phyloP scores from a whole-genome alignment of 2,329 filamentous ascomycete genomes.

The Fusarium irregulare region DNA sequence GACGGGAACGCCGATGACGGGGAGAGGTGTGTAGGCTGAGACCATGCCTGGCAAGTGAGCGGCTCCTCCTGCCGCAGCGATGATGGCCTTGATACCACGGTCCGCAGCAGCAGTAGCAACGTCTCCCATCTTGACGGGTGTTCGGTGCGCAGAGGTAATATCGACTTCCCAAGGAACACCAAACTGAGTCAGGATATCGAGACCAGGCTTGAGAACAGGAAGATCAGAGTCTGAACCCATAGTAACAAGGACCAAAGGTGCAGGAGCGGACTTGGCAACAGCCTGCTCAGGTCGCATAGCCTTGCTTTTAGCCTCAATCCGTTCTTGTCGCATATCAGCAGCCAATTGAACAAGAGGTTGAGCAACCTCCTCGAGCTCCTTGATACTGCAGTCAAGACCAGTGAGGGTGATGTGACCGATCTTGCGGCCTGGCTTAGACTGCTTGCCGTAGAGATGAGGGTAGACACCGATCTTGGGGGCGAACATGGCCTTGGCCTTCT shows the following conservation, averaged over 20 bases:
- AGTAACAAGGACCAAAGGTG: constrained; percentile 77
- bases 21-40: constrained; percentile 75
- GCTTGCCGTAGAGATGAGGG: constrained; percentile 93
- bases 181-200: constrained; percentile 76
- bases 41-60: constrained; percentile 82
- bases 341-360: constrained; percentile 76
- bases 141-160: constrained; percentile 85
- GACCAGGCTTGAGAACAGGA: constrained; percentile 71
- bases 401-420: constrained; percentile 94
- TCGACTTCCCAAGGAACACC: constrained; percentile 76
- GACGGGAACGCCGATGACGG: constrained; percentile 82
- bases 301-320: constrained; percentile 56
- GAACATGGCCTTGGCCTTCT: constrained; percentile 58
- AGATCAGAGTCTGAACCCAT: constrained; percentile 89
- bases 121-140: constrained; percentile 75
- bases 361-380: constrained; percentile 63
- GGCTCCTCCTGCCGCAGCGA: constrained; percentile 80
- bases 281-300: constrained; percentile 52
- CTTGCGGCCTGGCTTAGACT: constrained; percentile 86
- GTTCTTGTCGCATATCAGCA: constrained; percentile 68
- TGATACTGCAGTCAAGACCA: constrained; percentile 73
- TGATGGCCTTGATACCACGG: constrained; percentile 77
- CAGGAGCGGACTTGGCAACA: constrained; percentile 1
- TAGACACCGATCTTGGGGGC: constrained; percentile 61
- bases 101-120: constrained; percentile 72